A percentile compares a stretch with the other conserved stretches of the same genome.
These are phyloP conservation scores for Coccomyxa sp. DNA, from an alignment of 139 green algal genomes.

Conservation along the genomic window DNA sequence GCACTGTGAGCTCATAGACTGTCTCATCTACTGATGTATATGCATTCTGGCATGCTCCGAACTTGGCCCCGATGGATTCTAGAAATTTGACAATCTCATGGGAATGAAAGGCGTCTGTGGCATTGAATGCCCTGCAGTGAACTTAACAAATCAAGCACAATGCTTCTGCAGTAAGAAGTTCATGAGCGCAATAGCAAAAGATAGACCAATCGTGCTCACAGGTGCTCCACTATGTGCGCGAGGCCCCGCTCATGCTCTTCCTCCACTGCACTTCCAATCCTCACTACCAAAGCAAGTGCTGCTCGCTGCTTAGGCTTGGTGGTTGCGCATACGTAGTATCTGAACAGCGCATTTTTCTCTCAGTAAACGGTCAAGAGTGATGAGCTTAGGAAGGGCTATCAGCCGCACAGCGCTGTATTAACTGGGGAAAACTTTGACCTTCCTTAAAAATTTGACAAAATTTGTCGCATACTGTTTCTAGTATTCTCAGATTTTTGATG, in stretches of 20 bases:
- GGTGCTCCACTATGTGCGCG: conserved; percentile 85
- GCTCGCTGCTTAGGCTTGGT: conserved; percentile 64
- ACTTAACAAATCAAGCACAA: conserved; percentile 41
- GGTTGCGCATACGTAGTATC: conserved; percentile 72
- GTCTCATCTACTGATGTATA: conserved; percentile 68
- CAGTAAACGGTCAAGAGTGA: neutral
- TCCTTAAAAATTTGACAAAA: too few species aligned
- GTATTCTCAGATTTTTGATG: too few species aligned
- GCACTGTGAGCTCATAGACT: conserved; percentile 46
- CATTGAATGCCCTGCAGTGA: conserved; percentile 29
- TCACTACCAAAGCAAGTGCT: conserved; percentile 64
- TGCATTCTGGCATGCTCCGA: conserved; percentile 84
- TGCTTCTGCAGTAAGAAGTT: neutral
- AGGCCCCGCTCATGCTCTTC: conserved; percentile 63
- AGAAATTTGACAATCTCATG: conserved; percentile 82
- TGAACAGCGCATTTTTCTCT: conserved; percentile 10
- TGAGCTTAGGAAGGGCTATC: too few species aligned
- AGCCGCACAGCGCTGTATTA: too few species aligned
- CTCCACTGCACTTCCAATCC: conserved; percentile 54
- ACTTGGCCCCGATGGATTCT: conserved; percentile 78
- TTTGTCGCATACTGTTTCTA: too few species aligned
- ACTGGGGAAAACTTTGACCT: too few species aligned
- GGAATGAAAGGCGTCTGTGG: conserved; percentile 56
- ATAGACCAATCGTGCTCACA: conserved; percentile 31
- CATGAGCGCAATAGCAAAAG: neutral